Conservation (phyloP, 371 early-diverging fungal genomes). For the Saksenaea oblongispora region DNA sequence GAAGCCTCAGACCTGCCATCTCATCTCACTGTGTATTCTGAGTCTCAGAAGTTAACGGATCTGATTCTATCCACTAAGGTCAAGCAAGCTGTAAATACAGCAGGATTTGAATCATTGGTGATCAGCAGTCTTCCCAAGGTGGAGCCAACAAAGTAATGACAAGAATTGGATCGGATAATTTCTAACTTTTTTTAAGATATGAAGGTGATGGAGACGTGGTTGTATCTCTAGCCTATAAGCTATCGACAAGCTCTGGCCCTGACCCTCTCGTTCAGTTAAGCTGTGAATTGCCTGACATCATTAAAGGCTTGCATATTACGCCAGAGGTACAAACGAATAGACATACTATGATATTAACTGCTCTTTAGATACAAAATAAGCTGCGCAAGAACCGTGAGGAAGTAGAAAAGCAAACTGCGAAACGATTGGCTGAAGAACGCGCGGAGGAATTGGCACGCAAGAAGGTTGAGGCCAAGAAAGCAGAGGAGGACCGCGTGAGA, state of each 20-base stretch:
- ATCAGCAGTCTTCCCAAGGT: conserved; percentile 51
- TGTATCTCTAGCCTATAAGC: conserved; percentile 6
- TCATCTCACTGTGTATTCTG: conserved; percentile 32
- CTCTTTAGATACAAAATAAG: conserved; percentile 29
- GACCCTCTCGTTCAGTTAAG: conserved; percentile 36
- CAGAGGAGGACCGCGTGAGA: conserved; percentile 65
- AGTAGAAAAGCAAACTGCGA: conserved; percentile 49
- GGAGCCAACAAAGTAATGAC: conserved; percentile 42
- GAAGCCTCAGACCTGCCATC: conserved; percentile 21
- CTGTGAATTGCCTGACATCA: conserved; percentile 36
- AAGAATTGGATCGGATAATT: conserved; percentile 10
- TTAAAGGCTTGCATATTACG: conserved; percentile 22
- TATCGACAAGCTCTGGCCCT: not conserved
- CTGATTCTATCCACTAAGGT: conserved; percentile 32
- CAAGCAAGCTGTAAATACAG: conserved; percentile 32
- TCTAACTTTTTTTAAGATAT: conserved; percentile 11
- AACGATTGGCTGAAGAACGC: conserved; percentile 49
- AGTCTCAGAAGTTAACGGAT: conserved; percentile 47
- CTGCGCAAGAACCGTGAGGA: conserved; percentile 49
- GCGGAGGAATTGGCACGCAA: conserved; percentile 50
- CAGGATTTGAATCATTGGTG: conserved; percentile 39
- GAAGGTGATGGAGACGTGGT: conserved; percentile 19
- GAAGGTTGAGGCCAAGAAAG: conserved; percentile 68
- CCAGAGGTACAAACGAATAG: conserved; percentile 22
- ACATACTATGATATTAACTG: not conserved